Evolutionary conservation across 2,329 filamentous ascomycete genomes (phyloP).

Genomic region (Trichoderma lentiforme): DNA sequence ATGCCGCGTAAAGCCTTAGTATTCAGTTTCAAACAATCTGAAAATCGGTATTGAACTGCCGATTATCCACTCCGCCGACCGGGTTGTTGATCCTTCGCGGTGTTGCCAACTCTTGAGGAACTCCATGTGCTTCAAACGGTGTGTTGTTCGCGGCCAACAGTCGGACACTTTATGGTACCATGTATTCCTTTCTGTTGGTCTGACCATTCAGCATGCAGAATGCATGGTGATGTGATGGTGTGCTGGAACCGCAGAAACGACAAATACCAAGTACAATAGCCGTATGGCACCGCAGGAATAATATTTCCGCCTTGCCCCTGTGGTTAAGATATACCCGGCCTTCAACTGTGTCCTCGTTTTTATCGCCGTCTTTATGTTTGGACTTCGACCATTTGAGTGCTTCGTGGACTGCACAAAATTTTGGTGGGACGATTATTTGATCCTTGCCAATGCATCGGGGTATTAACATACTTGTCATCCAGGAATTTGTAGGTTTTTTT

Average conservation of each 20-base stretch:
- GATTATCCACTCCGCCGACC: background rate
- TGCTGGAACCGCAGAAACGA: background rate
- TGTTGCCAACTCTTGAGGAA: background rate
- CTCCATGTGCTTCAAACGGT: background rate
- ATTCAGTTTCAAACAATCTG: background rate
- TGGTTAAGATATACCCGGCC: background rate
- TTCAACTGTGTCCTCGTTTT: conserved; percentile 12
- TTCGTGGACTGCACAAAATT: conserved; percentile 27
- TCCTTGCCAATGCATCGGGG: conserved; percentile 32
- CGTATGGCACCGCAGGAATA: background rate
- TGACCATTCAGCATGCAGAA: background rate
- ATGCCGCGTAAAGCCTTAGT: background rate
- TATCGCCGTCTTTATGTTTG: conserved; percentile 26
- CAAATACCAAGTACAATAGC: background rate
- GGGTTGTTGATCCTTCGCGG: background rate
- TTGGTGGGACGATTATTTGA: conserved; percentile 39
- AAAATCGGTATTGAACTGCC: background rate
- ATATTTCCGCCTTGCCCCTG: background rate
- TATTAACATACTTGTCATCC: conserved; percentile 29
- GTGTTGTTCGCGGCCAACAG: background rate
- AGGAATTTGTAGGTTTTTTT: conserved; percentile 28
- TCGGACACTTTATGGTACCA: background rate
- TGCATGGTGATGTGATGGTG: background rate
- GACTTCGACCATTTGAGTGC: conserved; percentile 28
- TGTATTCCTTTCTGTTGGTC: background rate